Evolutionary conservation across 345 rosid genomes (phyloP).

Genomic region (Hirschfeldia incana): DNA sequence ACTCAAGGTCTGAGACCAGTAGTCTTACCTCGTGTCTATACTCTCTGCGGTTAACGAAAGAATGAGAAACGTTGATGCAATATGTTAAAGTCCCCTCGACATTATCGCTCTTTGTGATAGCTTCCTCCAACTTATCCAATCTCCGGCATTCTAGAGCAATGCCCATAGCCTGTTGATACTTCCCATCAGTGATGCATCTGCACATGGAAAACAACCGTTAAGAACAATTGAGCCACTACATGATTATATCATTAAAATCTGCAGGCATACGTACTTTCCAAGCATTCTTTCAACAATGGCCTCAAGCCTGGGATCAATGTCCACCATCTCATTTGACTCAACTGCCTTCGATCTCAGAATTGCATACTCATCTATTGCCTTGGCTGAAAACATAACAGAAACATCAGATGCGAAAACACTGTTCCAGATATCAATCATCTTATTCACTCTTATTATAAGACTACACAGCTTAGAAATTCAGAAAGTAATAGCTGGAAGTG

Average conservation of each 20-base stretch:
- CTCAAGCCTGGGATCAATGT: constrained; percentile 84
- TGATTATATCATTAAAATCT: constrained; percentile 2
- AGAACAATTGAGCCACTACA: constrained; percentile 26
- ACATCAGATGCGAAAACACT: background rate
- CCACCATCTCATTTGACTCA: constrained; percentile 58
- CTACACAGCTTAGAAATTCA: background rate
- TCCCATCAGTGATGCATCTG: constrained; percentile 94
- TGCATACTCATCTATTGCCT: constrained; percentile 98
- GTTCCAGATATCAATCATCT: background rate
- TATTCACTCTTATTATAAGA: background rate
- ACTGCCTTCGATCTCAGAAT: constrained; percentile 79
- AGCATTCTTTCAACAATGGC: constrained; percentile 98
- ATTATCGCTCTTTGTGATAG: constrained; percentile 86
- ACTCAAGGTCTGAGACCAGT: background rate
- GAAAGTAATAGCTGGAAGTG: background rate
- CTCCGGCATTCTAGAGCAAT: constrained; percentile 95
- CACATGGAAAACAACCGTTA: constrained; percentile 6
- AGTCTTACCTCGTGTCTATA: constrained; percentile 80
- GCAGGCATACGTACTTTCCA: constrained; percentile 63
- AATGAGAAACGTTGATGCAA: constrained; percentile 84
- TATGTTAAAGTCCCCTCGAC: constrained; percentile 79
- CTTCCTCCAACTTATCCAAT: constrained; percentile 96
- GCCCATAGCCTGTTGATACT: constrained; percentile 99
- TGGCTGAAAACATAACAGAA: constrained; percentile 53
- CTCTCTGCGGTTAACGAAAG: constrained; percentile 86